phyloP scores from a whole-genome alignment of 768 basidiomycete species.

The Ramaria rubella region DNA sequence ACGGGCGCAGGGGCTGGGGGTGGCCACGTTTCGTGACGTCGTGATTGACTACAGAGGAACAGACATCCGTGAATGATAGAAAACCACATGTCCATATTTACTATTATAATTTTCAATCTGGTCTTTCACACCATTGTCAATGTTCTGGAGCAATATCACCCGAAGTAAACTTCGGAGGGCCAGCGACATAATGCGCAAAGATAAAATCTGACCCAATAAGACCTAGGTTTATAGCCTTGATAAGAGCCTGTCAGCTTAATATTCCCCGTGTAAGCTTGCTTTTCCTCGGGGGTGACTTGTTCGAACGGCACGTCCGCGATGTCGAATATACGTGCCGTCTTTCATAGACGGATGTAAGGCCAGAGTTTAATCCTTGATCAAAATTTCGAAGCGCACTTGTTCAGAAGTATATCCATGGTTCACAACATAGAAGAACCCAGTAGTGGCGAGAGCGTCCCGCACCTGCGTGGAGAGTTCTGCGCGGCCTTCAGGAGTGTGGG shows the following conservation, averaged over 20 bases:
- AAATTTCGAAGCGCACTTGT: constrained; percentile 17
- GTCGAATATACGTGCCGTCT: constrained; percentile 43
- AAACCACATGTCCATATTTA: constrained; percentile 19
- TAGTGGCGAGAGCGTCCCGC: constrained; percentile 37
- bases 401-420: constrained; percentile 27
- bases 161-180: background rate
- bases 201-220: constrained; percentile 30
- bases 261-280: background rate
- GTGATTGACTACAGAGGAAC: constrained; percentile 38
- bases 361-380: background rate
- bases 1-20: constrained; percentile 43
- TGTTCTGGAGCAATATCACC: constrained; percentile 29
- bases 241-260: constrained; percentile 32
- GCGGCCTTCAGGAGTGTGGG: constrained; percentile 32
- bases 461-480: constrained; percentile 33
- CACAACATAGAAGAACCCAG: constrained; percentile 43
- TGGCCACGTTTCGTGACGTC: constrained; percentile 42
- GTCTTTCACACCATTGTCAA: constrained; percentile 37
- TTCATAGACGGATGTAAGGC: background rate
- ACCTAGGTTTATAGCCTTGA: constrained; percentile 35
- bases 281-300: constrained; percentile 30
- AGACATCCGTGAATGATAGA: background rate
- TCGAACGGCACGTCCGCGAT: constrained; percentile 42
- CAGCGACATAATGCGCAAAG: constrained; percentile 9
- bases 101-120: constrained; percentile 41